A percentile compares a stretch with the other conserved stretches of the same genome.
These are phyloP conservation scores for Backusella mclennaniae DNA, from an alignment of 192 early-diverging fungal genomes.

Conservation along the genomic window DNA sequence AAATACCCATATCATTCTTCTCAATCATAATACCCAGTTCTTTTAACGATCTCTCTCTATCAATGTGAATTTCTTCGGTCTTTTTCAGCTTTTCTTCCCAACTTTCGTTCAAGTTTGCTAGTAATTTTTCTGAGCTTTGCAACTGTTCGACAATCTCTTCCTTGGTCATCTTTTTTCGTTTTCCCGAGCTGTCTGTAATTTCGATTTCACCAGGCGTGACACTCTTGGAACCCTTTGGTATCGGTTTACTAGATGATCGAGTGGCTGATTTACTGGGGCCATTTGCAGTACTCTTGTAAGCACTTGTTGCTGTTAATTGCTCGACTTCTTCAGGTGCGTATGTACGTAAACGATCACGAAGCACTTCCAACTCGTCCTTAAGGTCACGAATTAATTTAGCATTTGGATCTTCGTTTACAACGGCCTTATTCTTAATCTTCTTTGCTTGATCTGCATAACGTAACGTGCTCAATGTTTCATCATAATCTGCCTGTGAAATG, in stretches of 20 bases:
- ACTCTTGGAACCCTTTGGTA: conserved; percentile 3
- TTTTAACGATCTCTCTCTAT: conserved; percentile 57
- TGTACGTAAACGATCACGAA: conserved; percentile 45
- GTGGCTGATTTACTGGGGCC: neutral
- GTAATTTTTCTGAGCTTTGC: conserved; percentile 69
- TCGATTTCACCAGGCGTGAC: conserved; percentile 18
- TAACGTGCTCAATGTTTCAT: conserved; percentile 68
- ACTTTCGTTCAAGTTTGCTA: conserved; percentile 67
- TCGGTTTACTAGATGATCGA: neutral
- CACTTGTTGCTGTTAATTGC: conserved; percentile 24
- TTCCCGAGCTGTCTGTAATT: conserved; percentile 23
- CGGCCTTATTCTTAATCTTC: conserved; percentile 76
- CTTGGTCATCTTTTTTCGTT: conserved; percentile 32
- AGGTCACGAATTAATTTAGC: conserved; percentile 67
- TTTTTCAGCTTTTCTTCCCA: conserved; percentile 73
- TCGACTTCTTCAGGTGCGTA: conserved; percentile 40
- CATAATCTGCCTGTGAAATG: conserved; percentile 61
- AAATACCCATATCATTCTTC: conserved; percentile 56
- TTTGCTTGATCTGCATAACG: conserved; percentile 82
- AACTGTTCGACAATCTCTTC: conserved; percentile 65
- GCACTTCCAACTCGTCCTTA: conserved; percentile 62
- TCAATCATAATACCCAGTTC: conserved; percentile 66
- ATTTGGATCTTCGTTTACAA: conserved; percentile 77
- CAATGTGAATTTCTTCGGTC: conserved; percentile 59
- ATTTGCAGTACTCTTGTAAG: conserved; percentile 9